These are phyloP conservation scores for Entomortierella parvispora DNA, from an alignment of 192 early-diverging fungal species.

Conservation along the genomic window DNA sequence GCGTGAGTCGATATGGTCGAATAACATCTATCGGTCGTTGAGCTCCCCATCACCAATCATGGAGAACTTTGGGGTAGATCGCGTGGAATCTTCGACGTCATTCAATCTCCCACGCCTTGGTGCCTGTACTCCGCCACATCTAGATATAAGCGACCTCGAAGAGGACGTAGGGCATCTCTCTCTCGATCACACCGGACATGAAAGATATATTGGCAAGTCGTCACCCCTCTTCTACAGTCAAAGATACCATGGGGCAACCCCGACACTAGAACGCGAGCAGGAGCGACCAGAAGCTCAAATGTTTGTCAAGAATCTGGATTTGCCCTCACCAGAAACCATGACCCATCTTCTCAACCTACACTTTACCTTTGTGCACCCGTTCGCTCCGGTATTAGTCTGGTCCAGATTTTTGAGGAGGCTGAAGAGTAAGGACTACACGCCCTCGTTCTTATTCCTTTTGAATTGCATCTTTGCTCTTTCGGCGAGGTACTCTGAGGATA, in stretches of 20 bases:
- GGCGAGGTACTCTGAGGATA: slow-evolving; percentile 54
- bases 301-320: slow-evolving; percentile 39
- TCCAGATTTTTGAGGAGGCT: slow-evolving; percentile 51
- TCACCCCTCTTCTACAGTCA: slow-evolving; percentile 71
- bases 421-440: slow-evolving; percentile 37
- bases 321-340: slow-evolving; percentile 71
- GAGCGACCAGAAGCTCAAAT: slow-evolving; percentile 13
- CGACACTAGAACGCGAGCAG: slow-evolving; percentile 1
- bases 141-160: slow-evolving; percentile 57
- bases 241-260: slow-evolving; percentile 53
- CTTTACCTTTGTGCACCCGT: slow-evolving; percentile 74
- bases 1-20: slow-evolving; percentile 19
- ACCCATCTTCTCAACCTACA: slow-evolving; percentile 69
- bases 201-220: slow-evolving; percentile 77
- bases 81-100: background rate
- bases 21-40: slow-evolving; percentile 19
- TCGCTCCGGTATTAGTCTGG: slow-evolving; percentile 75
- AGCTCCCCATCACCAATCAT: slow-evolving; percentile 40
- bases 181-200: slow-evolving; percentile 72
- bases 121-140: slow-evolving; percentile 11
- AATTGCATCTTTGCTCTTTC: slow-evolving; percentile 66
- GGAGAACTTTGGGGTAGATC: slow-evolving; percentile 7
- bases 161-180: slow-evolving; percentile 71
- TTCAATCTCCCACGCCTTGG: slow-evolving; percentile 14
- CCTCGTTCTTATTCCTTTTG: slow-evolving; percentile 56